Base-by-base conservation (phyloP, 768 basidiomycete species). In the Thelephora ganbajun region DNA sequence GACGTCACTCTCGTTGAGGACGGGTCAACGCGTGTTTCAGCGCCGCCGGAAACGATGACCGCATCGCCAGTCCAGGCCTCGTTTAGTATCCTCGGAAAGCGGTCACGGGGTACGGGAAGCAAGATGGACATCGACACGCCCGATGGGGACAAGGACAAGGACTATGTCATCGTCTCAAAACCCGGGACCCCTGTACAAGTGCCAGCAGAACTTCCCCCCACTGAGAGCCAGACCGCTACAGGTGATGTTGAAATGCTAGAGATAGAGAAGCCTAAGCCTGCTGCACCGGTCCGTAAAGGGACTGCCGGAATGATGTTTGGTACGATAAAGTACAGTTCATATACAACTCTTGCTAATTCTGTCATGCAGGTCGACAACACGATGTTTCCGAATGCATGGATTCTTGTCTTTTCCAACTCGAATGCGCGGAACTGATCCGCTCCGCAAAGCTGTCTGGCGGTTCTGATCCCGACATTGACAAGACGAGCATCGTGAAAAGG, bases 311-410 rank as follows among this genome's bases (percentile, higher is more conserved):
- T 92, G 89, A 86, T 91, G 79, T 92, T 92, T 56, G 89, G 88
- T 89, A 59, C 55, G 75, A 57, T 26, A 5, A n/a, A n/a, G 13
- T 20, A 4, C 19, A 12, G 18, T 6, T 33, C 33, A 20, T 16
- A 14, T n/a, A 58, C 36, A 23, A 43, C 50, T 49, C 6, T 18
- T 41, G 16, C 39, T 41, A 46, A 13, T 20, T 11, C 6, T 16
- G n/a, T 9, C 2, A 6, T 33, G 35, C 49, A 90, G 92, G 94
- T 5, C 83, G 85, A 56, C 96, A 99, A 57, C 94, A 99, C 58
- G 96, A 99, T 61, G 93, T 98, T 11, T 83, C 94, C 0, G 96
- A 99, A 64, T 97, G 94, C 65, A 90, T 98, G 84, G 94, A 98
- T 64, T 98, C 98, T 57, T 93, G 93, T 68, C 85, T 99, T 73